phyloP scores from a whole-genome alignment of 805 yeast genomes.

The Wickerhamiella cacticola region DNA sequence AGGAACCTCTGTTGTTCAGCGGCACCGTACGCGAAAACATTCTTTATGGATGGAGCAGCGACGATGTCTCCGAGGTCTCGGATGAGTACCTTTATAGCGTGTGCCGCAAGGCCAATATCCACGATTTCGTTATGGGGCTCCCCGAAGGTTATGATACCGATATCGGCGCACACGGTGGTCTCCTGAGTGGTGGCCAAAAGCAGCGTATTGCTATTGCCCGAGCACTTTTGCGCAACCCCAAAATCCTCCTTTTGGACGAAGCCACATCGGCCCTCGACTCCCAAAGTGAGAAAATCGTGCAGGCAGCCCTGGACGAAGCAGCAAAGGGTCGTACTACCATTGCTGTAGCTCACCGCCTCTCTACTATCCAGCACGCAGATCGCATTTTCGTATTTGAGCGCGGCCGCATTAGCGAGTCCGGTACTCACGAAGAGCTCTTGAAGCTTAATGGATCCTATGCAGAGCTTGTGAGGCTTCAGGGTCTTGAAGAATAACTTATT shows the following conservation, averaged over 20 bases:
- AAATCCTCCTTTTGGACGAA: slow-evolving; percentile 53
- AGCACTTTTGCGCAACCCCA: slow-evolving; percentile 56
- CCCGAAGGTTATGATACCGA: slow-evolving; percentile 52
- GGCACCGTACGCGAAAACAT: slow-evolving; percentile 48
- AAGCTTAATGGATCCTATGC: slow-evolving; percentile 30
- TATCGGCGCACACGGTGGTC: slow-evolving; percentile 45
- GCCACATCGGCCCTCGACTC: slow-evolving; percentile 55
- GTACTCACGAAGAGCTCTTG: slow-evolving; percentile 41
- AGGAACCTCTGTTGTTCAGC: slow-evolving; percentile 45
- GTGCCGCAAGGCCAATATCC: slow-evolving; percentile 43
- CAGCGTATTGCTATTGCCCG: slow-evolving; percentile 69
- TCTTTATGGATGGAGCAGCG: slow-evolving; percentile 34
- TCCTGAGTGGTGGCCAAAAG: slow-evolving; percentile 64
- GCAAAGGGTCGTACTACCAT: slow-evolving; percentile 64
- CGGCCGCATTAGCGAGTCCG: slow-evolving; percentile 54
- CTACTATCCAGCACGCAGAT: slow-evolving; percentile 53
- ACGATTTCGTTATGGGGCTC: slow-evolving; percentile 42
- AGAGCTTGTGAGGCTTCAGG: slow-evolving; percentile 33
- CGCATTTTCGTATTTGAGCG: slow-evolving; percentile 47
- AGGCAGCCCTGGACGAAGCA: slow-evolving; percentile 53
- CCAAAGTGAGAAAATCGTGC: slow-evolving; percentile 68
- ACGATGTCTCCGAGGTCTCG: slow-evolving; percentile 25
- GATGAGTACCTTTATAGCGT: slow-evolving; percentile 38
- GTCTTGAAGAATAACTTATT: slow-evolving; percentile 23
- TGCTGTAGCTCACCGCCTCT: slow-evolving; percentile 76